phyloP scores from a whole-genome alignment of 257 asterid species.

The Forsythia suspensa region DNA sequence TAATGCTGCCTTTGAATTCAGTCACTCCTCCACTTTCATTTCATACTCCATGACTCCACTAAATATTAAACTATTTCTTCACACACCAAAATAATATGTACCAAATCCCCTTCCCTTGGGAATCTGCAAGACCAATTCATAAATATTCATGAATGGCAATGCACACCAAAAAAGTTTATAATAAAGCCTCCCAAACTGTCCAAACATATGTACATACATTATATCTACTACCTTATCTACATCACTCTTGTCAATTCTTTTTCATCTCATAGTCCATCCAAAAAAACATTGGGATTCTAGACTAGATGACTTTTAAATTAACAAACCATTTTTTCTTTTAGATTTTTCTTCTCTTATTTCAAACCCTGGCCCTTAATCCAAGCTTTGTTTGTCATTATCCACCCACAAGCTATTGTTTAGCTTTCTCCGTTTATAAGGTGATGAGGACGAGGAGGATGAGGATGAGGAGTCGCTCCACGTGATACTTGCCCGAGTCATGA shows the following conservation, averaged over 20 bases:
- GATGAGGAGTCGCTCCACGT: constrained; percentile 48
- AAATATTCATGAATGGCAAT: constrained; percentile 38
- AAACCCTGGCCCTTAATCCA: constrained; percentile 27
- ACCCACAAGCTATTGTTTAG: constrained; percentile 52
- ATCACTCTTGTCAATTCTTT: constrained; percentile 54
- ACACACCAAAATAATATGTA: constrained; percentile 53
- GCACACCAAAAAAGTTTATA: constrained; percentile 34
- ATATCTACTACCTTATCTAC: constrained; percentile 49
- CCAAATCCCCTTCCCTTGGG: constrained; percentile 80
- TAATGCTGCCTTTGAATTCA: constrained; percentile 54
- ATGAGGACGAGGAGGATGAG: constrained; percentile 32
- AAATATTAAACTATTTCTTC: constrained; percentile 23
- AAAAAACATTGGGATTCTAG: constrained; percentile 46
- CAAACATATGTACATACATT: constrained; percentile 37
- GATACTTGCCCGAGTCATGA: constrained; percentile 58
- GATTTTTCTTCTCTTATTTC: constrained; percentile 13
- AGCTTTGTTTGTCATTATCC: constrained; percentile 56
- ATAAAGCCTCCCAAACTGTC: constrained; percentile 32
- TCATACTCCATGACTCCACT: constrained; percentile 50
- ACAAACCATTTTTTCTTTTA: constrained; percentile 35
- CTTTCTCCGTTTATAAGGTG: constrained; percentile 73
- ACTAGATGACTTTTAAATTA: constrained; percentile 41
- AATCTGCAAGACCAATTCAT: constrained; percentile 61
- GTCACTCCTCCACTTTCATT: constrained; percentile 36
- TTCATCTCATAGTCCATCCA: constrained; percentile 47